Conservation (phyloP, 2,329 filamentous ascomycete genomes). For the Nemania sp. region DNA sequence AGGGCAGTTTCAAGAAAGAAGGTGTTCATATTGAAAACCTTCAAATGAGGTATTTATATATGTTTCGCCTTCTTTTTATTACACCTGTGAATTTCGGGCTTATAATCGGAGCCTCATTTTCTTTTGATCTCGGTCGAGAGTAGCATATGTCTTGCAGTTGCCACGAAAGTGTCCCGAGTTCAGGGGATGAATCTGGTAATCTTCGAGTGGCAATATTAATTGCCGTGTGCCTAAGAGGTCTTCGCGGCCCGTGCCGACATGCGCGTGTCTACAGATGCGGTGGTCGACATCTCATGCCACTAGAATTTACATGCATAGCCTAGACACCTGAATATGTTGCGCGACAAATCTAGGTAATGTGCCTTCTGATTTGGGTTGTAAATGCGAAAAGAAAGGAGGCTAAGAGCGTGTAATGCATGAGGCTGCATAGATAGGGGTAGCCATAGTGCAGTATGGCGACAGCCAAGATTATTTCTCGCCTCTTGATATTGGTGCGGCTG, state of each 20-base stretch:
- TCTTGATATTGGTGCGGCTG: not conserved
- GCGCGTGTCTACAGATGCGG: not conserved
- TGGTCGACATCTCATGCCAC: slow-evolving; percentile 8
- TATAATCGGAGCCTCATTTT: not conserved
- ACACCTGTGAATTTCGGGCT: not conserved
- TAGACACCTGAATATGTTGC: not conserved
- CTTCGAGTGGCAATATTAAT: not conserved
- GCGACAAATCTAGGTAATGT: not conserved
- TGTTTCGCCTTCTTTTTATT: not conserved
- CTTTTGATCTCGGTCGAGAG: not conserved
- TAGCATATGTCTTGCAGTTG: not conserved
- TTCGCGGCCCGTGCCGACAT: not conserved
- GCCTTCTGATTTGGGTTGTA: not conserved
- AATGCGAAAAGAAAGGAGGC: slow-evolving; percentile 4
- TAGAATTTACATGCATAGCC: slow-evolving; percentile 13
- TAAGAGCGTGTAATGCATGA: too few species aligned
- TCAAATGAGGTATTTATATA: too few species aligned
- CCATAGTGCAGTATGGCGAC: not conserved
- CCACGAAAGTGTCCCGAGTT: slow-evolving; percentile 1
- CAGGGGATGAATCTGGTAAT: not conserved
- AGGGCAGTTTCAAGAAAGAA: not conserved
- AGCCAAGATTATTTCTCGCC: not conserved
- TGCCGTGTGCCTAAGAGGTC: not conserved
- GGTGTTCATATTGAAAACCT: not conserved
- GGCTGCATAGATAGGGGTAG: too few species aligned